Evolutionary conservation across 2,329 filamentous ascomycete genomes (phyloP).

Genomic region (Blumeriella jaapii): DNA sequence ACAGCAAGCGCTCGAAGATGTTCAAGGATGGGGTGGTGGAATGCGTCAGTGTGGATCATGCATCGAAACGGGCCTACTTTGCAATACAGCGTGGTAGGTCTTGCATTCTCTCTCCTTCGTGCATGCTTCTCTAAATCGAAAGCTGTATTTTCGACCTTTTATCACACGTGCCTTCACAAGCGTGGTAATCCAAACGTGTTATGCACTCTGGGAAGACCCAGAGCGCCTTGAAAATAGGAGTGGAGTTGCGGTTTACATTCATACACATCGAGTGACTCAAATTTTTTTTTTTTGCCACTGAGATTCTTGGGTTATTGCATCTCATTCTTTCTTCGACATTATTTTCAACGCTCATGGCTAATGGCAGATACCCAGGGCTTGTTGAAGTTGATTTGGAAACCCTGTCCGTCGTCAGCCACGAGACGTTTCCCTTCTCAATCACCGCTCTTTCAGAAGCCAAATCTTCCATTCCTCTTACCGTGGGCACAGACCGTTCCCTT

Average conservation of each 20-base stretch:
- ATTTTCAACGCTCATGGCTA: constrained; percentile 8
- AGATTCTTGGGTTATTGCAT: too few relatives aligned
- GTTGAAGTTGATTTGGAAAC: constrained; percentile 74
- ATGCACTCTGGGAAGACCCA: too few relatives aligned
- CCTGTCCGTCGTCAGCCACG: constrained; percentile 54
- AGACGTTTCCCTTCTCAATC: constrained; percentile 70
- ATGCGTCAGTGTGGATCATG: constrained; percentile 68
- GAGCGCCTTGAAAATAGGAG: too few relatives aligned
- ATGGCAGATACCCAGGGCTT: constrained; percentile 36
- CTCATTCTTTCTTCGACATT: too few relatives aligned
- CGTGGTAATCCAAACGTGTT: too few relatives aligned
- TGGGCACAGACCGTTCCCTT: constrained; percentile 72
- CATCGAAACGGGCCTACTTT: constrained; percentile 59
- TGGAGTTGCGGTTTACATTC: too few relatives aligned
- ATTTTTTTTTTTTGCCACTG: too few relatives aligned
- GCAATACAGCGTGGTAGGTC: constrained; percentile 58
- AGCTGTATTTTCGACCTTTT: too few relatives aligned
- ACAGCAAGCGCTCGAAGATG: constrained; percentile 44
- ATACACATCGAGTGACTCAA: too few relatives aligned
- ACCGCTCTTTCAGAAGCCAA: constrained; percentile 66
- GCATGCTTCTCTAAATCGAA: too few relatives aligned
- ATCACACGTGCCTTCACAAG: neutral
- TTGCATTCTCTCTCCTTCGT: neutral
- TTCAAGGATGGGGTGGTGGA: constrained; percentile 67
- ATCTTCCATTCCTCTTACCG: constrained; percentile 59